Evolutionary conservation across 768 basidiomycete genomes (phyloP), one percentile per base, ranked within the genome.

Genomic region (Rhodocollybia butyracea): DNA sequence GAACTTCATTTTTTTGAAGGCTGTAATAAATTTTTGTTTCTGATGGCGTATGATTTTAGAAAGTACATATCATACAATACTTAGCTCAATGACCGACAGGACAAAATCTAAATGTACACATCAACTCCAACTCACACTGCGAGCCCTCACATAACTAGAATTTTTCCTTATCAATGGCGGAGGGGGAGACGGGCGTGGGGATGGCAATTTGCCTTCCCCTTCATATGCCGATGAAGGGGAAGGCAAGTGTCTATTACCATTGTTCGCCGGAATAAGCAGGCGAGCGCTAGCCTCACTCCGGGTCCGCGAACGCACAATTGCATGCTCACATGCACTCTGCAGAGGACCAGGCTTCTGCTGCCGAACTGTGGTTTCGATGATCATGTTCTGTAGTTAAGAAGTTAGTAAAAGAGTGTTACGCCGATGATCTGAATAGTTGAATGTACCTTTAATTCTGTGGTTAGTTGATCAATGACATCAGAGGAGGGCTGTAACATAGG

Each of bases 291-390:
- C 59, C 56, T 34, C 46, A 43, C 59, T 55, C 39, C 43, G 48
- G 11, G 22, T 43, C 21, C 51, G 26, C 39, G 26, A 4, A 19
- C 51, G 51, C 19, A 15, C 22, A n/a, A 81, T 60, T 0, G 78
- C 79, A 1, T 60, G 69, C 51, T 82, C 75, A 81, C 83, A 85
- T 10, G 74, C 78, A 34, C 67, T 77, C 61, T 70, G 69, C 51
- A 88, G 70, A n/a, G 84, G 85, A 13, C 82, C 85, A 1, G 64
- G 68, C 38, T 80, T 79, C 51, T 71, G 75, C 68, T 76, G n/a
- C n/a, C n/a, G 81, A 38, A 91, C 68, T 61, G 78, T 81, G 30
- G 73, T 72, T 69, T 89, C 89, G 3, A 90, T 76, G 45, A 88
- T 69, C 62, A 89, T 74, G 38, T 82, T 74, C 66, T 85, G 80